Evolutionary conservation across 1,284 basidiomycete genomes (phyloP), one percentile per base, ranked within the genome.

Genomic region (Coniferiporia weirii): DNA sequence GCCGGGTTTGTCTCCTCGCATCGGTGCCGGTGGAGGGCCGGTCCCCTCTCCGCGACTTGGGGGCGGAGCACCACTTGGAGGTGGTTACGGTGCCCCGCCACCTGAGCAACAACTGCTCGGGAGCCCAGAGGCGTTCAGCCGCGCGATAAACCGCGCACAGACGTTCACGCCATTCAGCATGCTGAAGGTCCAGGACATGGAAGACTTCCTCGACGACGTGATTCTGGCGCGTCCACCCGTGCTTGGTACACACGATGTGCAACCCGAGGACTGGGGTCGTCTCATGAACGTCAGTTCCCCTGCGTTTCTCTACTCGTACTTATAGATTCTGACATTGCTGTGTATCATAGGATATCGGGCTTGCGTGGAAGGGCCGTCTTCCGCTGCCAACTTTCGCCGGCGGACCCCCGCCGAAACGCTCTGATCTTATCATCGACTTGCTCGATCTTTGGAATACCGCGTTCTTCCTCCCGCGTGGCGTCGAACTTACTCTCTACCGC

Each of bases 361-460:
- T 87, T 20, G 81, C 85, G 0, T 91, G 89, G 89, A 76, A 79
- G 19, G 84, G 83, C n/a, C 81, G 79, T 61, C 77, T 90, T 59
- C 86, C 87, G 4, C 77, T 87, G 19, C 78, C 82, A 4, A 75
- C 38, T 40, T 40, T 40, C 38, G 38, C 79, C 32, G 71, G 76
- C 56, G 67, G 73, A 44, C 75, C 75, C 53, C 68, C 74, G 38
- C 80, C 83, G 15, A 83, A 80, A 66, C 79, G 83, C 15, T 78
- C 85, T 32, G 75, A 72, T 13, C 73, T 90, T 43, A 72, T 82
- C n/a, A 79, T 80, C 15, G 86, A 89, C 66, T 76, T 91, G 35
- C 74, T 91, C 63, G 83, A 89, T 63, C 74, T 88, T 36, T 92
- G 89, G 89, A 91, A 91, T 68, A 69, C 71, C 48, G 81, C 79